Conservation (phyloP, 2,329 filamentous ascomycete genomes). For the Penicillium rolfsii region DNA sequence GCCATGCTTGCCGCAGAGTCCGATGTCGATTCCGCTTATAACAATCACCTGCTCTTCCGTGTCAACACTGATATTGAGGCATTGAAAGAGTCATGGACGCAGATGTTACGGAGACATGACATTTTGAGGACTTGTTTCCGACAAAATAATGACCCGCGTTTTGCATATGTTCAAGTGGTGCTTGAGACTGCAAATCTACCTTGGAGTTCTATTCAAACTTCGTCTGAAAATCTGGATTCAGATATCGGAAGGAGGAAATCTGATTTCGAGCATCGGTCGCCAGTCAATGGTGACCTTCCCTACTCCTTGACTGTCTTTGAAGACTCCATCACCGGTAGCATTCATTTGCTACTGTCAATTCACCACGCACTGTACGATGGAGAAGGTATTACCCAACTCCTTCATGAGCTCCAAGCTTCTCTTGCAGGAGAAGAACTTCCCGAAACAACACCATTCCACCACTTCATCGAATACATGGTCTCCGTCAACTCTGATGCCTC, state of each 20-base stretch:
- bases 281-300: constrained; percentile 33
- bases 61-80: constrained; percentile 55
- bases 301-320: constrained; percentile 34
- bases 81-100: constrained; percentile 65
- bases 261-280: constrained; percentile 23
- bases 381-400: constrained; percentile 70
- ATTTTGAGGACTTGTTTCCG: constrained; percentile 79
- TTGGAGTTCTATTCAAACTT: constrained; percentile 54
- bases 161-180: constrained; percentile 74
- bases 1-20: constrained; percentile 73
- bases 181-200: constrained; percentile 53
- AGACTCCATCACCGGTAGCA: constrained; percentile 13
- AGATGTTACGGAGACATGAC: constrained; percentile 67
- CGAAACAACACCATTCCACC: constrained; percentile 59
- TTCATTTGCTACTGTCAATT: constrained; percentile 53
- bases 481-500: constrained; percentile 52
- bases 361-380: constrained; percentile 91
- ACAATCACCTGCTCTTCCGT: constrained; percentile 70
- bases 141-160: constrained; percentile 61
- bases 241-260: constrained; percentile 52
- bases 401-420: constrained; percentile 69
- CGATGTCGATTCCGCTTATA: constrained; percentile 61
- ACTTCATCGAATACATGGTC: constrained; percentile 66
- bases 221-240: constrained; percentile 36
- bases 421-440: constrained; percentile 56